A percentile compares a stretch with the other conserved stretches of the same genome.
Conservation (phyloP, 306 rosid genomes). For the Vigna reflexopilosa region DNA sequence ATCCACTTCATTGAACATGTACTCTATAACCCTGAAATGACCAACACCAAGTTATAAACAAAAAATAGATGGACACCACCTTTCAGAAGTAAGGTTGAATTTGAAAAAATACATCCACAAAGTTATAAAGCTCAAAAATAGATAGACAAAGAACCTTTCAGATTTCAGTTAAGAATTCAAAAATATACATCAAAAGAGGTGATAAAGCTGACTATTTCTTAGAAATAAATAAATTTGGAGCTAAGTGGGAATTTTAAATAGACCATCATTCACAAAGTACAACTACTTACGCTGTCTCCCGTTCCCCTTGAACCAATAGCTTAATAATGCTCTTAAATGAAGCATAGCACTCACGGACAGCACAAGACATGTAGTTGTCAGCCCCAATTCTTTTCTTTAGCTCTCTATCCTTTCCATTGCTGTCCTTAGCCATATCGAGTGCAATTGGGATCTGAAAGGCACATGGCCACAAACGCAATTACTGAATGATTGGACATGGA, state of each 20-base stretch:
- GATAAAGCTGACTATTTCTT: constrained; percentile 30
- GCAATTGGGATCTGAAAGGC: constrained; percentile 91
- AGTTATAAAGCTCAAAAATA: constrained; percentile 7
- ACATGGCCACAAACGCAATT: constrained; percentile 38
- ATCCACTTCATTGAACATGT: constrained; percentile 73
- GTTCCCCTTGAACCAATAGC: constrained; percentile 75
- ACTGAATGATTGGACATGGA: constrained; percentile 10
- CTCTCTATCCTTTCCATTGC: constrained; percentile 96
- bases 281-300: constrained; percentile 75
- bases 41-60: not conserved
- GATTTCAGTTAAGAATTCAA: constrained; percentile 32
- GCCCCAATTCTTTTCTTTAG: constrained; percentile 76
- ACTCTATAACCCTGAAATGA: constrained; percentile 69
- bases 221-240: not conserved
- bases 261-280: constrained; percentile 19
- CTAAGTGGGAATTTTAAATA: constrained; percentile 18
- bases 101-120: constrained; percentile 7
- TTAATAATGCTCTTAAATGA: constrained; percentile 86
- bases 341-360: constrained; percentile 96
- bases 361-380: constrained; percentile 90
- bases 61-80: not conserved
- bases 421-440: constrained; percentile 99
- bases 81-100: constrained; percentile 31
- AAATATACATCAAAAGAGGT: not conserved
- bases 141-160: not conserved